phyloP scores from a whole-genome alignment of 805 yeast species.

The Candida sanyiensis region DNA sequence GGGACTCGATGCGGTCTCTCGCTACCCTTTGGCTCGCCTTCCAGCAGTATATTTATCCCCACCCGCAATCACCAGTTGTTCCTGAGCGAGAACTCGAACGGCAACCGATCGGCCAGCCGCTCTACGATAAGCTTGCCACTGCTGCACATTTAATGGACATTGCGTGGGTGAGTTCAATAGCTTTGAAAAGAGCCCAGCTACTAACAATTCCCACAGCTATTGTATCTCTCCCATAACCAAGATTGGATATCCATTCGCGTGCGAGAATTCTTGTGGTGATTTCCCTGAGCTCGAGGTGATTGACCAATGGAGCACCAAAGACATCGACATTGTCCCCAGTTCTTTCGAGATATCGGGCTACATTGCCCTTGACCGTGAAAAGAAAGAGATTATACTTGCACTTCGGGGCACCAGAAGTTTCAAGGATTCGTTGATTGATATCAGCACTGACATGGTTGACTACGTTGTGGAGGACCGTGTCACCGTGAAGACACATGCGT shows the following conservation, averaged over 20 bases:
- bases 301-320: conserved; percentile 24
- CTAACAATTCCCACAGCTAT: conserved; percentile 9
- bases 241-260: conserved; percentile 20
- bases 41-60: no score
- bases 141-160: conserved; percentile 24
- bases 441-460: conserved; percentile 22
- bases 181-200: no score
- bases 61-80: neutral
- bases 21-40: no score
- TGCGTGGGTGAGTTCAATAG: conserved; percentile 20
- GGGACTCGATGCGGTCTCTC: no score
- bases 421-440: conserved; percentile 23
- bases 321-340: conserved; percentile 9
- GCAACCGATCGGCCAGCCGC: conserved; percentile 8
- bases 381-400: conserved; percentile 11
- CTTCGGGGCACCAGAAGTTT: conserved; percentile 25
- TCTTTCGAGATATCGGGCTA: conserved; percentile 23
- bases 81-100: neutral
- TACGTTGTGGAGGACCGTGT: conserved; percentile 2
- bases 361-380: conserved; percentile 17
- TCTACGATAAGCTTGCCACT: conserved; percentile 13
- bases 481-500: neutral
- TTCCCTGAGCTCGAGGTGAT: conserved; percentile 21
- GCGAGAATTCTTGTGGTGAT: conserved; percentile 21
- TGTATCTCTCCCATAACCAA: conserved; percentile 21